Percentiles rank a stretch among this genome's conserved stretches.
Conservation (phyloP, 2,329 filamentous ascomycete species). For the Fusarium mundagurra region DNA sequence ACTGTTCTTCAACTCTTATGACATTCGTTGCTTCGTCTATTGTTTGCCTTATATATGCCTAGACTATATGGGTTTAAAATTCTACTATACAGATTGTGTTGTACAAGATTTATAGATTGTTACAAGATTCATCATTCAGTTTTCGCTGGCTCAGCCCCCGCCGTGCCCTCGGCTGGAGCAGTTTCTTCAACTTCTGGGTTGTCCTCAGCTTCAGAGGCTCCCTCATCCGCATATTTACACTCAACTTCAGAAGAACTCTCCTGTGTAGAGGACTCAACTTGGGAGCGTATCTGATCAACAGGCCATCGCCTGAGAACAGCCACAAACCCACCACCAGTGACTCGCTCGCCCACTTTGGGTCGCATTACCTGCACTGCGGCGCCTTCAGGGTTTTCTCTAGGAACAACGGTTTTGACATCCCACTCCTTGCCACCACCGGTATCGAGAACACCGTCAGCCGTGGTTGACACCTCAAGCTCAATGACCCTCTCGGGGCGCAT, state of each 20-base stretch:
- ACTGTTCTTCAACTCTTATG: conserved; percentile 30
- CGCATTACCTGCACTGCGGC: conserved; percentile 52
- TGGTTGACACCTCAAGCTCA: conserved; percentile 61
- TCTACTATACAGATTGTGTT: conserved; percentile 2
- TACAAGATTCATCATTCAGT: neutral
- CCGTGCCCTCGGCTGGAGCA: neutral
- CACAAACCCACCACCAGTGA: conserved; percentile 54
- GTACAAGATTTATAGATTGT: neutral
- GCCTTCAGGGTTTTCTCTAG: conserved; percentile 38
- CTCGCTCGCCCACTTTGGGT: conserved; percentile 53
- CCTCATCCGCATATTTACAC: neutral
- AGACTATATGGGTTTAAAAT: neutral
- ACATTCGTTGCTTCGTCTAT: neutral
- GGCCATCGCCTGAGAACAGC: conserved; percentile 51
- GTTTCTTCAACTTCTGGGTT: neutral
- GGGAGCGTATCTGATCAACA: conserved; percentile 2
- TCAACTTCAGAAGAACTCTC: conserved; percentile 6
- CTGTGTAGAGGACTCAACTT: conserved; percentile 7
- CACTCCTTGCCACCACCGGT: conserved; percentile 66
- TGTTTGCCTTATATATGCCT: neutral
- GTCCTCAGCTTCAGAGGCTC: neutral
- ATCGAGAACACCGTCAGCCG: conserved; percentile 55
- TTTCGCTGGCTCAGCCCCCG: neutral
- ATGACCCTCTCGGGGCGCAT: conserved; percentile 66
- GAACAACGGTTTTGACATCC: conserved; percentile 65